Base-by-base conservation (phyloP, 805 yeast species). In the Nakazawaea populi region DNA sequence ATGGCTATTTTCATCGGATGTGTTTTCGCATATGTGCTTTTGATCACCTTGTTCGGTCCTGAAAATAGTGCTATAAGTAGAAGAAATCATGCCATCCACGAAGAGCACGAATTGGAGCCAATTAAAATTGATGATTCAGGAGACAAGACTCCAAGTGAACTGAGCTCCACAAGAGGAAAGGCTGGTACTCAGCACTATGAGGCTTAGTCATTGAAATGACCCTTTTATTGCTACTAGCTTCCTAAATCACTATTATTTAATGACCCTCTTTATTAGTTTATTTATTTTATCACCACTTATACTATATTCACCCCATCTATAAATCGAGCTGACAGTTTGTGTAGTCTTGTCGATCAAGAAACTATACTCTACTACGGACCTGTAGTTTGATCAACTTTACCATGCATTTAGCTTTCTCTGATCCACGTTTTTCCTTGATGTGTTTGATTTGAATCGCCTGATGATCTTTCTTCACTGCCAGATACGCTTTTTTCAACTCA, bases 1-100 rank as follows among this genome's bases (percentile, higher is more conserved):
- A 83, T 83, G 87, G 78, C 85, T 12, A 82, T 83, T 51, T 82
- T 83, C 61, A 72, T 80, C 66, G 87, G 85, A 28, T 75, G 83
- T 60, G 87, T 82, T 4, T 77, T 78, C 55, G 84, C 67, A 0
- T 80, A 71, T 55, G 70, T 80, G 46, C 60, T 82, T 12, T 8
- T 81, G 1, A 66, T 80, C 43, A 67, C 79, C 1, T 63, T 82
- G 44, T 51, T 82, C 45, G 89, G 89, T n/a, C 87, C 87, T 6
- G 88, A 83, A 62, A 75, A 79, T 52, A 73, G 67, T 31, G 57
- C 59, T 3, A 75, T 76, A 5, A 59, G 61, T 48, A 42, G 47
- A 11, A 42, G 39, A 24, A 43, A 34, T 11, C 39, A 43, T 11
- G 14, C 28, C 12, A 32, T 14, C 7, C 45, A 42, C 18, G 42